Evolutionary conservation across 768 basidiomycete species (phyloP).

Genomic region (Psilocybe cyanescens): DNA sequence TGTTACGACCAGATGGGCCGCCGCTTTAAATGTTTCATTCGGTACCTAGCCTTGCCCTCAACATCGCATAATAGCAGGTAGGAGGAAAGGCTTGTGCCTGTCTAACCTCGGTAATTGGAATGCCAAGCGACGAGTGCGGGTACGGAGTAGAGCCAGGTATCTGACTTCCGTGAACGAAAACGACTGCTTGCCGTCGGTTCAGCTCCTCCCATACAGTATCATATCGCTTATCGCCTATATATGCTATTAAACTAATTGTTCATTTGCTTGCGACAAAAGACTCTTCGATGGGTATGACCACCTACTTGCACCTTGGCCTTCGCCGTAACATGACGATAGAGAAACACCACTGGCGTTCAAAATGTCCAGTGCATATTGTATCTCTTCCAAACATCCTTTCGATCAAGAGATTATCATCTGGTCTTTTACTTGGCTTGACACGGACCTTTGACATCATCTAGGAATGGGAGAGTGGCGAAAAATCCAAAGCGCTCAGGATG

Average conservation of each 20-base stretch:
- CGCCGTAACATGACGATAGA: conserved; percentile 69
- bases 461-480: conserved; percentile 66
- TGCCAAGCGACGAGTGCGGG: conserved; percentile 65
- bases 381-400: conserved; percentile 62
- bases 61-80: conserved; percentile 1
- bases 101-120: conserved; percentile 70
- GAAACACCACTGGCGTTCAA: conserved; percentile 68
- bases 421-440: neutral
- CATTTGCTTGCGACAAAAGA: too few relatives aligned
- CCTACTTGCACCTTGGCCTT: conserved; percentile 56
- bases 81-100: neutral
- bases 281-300: neutral
- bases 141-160: conserved; percentile 64
- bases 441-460: conserved; percentile 64
- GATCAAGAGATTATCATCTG: too few relatives aligned
- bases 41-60: conserved; percentile 54
- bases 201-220: conserved; percentile 76
- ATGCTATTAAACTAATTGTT: conserved; percentile 43
- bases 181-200: conserved; percentile 56
- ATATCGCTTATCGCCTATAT: conserved; percentile 67
- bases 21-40: conserved; percentile 83
- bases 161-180: conserved; percentile 77
- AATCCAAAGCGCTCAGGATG: conserved; percentile 69
- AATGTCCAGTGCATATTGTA: conserved; percentile 61
- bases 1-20: conserved; percentile 75